Evolutionary conservation across 164 flowering plant genomes (phyloP).

Genomic region (Malania oleifera): DNA sequence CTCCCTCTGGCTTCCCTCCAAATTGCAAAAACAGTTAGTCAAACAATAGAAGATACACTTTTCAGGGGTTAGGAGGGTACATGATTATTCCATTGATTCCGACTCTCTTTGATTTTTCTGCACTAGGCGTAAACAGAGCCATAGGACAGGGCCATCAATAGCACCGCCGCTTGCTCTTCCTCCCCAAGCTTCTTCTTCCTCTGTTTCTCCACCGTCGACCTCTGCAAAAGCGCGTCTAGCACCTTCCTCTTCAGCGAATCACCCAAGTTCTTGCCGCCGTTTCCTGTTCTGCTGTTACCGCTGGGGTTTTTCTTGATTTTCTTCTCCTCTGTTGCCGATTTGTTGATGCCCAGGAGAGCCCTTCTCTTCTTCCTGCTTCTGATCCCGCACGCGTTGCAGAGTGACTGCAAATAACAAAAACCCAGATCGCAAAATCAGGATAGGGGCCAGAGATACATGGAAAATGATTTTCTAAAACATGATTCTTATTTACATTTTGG

Average conservation of each 20-base stretch:
- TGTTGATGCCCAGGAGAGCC: constrained; percentile 41
- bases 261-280: constrained; percentile 12
- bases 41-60: constrained; percentile 13
- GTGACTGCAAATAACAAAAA: constrained; percentile 43
- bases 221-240: constrained; percentile 34
- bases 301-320: constrained; percentile 25
- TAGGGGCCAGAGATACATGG: no score
- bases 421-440: neutral
- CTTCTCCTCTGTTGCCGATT: constrained; percentile 27
- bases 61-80: no score
- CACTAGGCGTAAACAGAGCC: constrained; percentile 47
- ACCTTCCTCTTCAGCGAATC: constrained; percentile 32
- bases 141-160: constrained; percentile 69
- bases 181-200: constrained; percentile 42
- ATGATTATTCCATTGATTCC: no score
- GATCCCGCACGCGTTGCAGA: constrained; percentile 94
- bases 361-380: constrained; percentile 77
- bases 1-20: neutral
- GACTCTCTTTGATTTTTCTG: neutral
- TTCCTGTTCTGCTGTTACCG: constrained; percentile 5
- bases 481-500: no score
- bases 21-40: constrained; percentile 12
- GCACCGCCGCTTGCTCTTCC: constrained; percentile 72
- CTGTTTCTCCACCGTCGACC: constrained; percentile 38
- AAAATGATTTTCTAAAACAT: no score